Percentiles rank a stretch among this genome's conserved stretches.
phyloP scores from a whole-genome alignment of 176 grass and related monocot genomes.

The Dactylis glomerata region DNA sequence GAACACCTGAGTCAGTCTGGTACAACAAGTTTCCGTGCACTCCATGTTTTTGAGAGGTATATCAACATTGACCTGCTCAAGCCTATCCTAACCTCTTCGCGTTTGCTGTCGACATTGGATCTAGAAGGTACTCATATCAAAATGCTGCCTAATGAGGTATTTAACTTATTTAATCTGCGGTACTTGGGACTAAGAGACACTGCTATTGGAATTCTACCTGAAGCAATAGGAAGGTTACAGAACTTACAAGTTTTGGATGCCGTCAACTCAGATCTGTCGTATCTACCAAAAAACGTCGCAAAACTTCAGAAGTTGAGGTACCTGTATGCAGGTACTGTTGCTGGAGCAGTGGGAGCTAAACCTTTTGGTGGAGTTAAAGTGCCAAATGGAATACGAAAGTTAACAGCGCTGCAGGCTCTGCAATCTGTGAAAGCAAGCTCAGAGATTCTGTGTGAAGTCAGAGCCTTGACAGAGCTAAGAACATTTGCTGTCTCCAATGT shows the following conservation, averaged over 20 bases:
- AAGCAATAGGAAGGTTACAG: neutral
- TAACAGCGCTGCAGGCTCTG: neutral
- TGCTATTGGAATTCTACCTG: neutral
- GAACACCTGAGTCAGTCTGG: neutral
- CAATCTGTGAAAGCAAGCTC: neutral
- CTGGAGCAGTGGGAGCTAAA: neutral
- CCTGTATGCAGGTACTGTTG: neutral
- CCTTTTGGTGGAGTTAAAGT: neutral
- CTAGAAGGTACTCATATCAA: neutral
- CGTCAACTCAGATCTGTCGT: neutral
- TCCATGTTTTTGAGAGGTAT: conserved; percentile 3
- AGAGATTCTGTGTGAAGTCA: neutral
- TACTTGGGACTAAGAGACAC: neutral
- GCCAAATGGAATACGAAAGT: neutral
- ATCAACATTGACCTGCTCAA: neutral
- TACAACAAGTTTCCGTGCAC: neutral
- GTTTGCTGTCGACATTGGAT: neutral
- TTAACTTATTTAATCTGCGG: neutral
- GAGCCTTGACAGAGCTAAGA: neutral
- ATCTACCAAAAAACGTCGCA: neutral
- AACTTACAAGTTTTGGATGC: neutral
- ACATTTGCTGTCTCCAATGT: neutral
- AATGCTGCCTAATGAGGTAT: neutral
- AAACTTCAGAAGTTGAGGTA: neutral
- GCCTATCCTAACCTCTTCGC: neutral